Conservation (phyloP, 2,329 filamentous ascomycete genomes). For the Bipolaris bicolor region DNA sequence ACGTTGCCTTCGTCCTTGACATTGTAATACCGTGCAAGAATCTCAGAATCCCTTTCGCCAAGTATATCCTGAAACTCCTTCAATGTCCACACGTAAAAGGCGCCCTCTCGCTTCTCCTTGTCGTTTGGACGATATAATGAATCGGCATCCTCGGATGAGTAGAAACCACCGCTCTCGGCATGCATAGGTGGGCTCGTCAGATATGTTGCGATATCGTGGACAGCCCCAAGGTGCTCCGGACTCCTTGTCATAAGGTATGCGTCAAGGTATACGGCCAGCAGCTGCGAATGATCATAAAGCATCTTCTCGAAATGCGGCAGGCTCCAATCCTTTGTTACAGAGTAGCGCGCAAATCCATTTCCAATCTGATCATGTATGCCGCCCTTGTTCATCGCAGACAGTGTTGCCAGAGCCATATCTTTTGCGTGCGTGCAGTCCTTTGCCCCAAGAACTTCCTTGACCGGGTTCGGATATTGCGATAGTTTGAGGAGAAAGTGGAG, state of each 20-base stretch:
- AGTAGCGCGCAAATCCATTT: conserved; percentile 82
- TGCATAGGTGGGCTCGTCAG: conserved; percentile 74
- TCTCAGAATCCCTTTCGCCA: conserved; percentile 69
- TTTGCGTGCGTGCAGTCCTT: conserved; percentile 75
- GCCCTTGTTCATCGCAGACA: conserved; percentile 77
- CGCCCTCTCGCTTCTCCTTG: conserved; percentile 83
- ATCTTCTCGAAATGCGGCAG: conserved; percentile 98
- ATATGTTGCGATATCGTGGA: conserved; percentile 86
- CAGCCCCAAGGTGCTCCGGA: conserved; percentile 75
- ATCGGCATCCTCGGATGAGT: conserved; percentile 89
- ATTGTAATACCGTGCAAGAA: conserved; percentile 84
- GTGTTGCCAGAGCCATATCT: conserved; percentile 79
- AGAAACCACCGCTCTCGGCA: conserved; percentile 74
- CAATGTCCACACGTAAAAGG: conserved; percentile 92
- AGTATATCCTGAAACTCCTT: conserved; percentile 84
- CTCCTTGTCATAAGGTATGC: conserved; percentile 75
- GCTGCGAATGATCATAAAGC: conserved; percentile 87
- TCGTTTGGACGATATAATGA: conserved; percentile 77
- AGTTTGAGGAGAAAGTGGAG: conserved; percentile 81
- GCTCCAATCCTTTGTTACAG: conserved; percentile 89
- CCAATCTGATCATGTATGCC: conserved; percentile 78
- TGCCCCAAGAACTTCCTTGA: conserved; percentile 86
- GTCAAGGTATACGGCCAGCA: conserved; percentile 83
- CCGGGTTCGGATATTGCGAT: conserved; percentile 70
- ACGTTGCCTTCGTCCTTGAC: conserved; percentile 87